Conservation (phyloP, 257 asterid genomes). For the Linderniella brevidens region DNA sequence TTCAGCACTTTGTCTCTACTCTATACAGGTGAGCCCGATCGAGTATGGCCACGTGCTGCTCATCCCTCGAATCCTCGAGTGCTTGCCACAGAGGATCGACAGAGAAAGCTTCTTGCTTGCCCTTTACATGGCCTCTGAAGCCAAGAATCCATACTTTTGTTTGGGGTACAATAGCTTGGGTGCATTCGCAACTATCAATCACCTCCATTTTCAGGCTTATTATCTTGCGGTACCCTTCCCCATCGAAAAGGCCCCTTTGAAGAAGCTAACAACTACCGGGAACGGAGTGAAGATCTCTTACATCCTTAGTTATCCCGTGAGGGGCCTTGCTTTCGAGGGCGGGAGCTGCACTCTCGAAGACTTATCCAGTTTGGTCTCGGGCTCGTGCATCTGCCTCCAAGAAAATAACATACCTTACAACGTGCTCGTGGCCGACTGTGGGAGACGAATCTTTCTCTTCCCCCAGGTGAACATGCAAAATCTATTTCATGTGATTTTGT, state of each 20-base stretch:
- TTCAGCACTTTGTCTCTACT: too few relatives aligned
- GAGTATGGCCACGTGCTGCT: slow-evolving; percentile 92
- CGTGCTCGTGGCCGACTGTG: slow-evolving; percentile 63
- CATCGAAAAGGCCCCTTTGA: slow-evolving; percentile 40
- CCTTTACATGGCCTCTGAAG: slow-evolving; percentile 68
- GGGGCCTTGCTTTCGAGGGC: slow-evolving; percentile 63
- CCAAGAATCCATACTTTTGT: slow-evolving; percentile 68
- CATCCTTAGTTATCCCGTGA: slow-evolving; percentile 63
- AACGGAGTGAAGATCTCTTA: slow-evolving; percentile 45
- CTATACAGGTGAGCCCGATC: slow-evolving; percentile 79
- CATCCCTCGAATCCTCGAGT: slow-evolving; percentile 59
- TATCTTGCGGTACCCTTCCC: slow-evolving; percentile 49
- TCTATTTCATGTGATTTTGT: too few relatives aligned
- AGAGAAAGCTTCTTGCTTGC: slow-evolving; percentile 73
- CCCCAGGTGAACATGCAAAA: slow-evolving; percentile 71
- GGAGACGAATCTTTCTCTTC: slow-evolving; percentile 64
- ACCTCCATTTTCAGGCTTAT: slow-evolving; percentile 82
- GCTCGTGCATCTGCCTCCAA: slow-evolving; percentile 69
- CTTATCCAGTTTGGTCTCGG: slow-evolving; percentile 50
- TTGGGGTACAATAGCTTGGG: slow-evolving; percentile 90
- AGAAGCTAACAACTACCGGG: slow-evolving; percentile 27
- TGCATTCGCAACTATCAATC: slow-evolving; percentile 88
- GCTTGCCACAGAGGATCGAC: slow-evolving; percentile 80
- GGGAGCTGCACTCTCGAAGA: slow-evolving; percentile 35
- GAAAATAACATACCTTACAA: slow-evolving; percentile 71